These are phyloP conservation scores for Tylopilus cervinicoccineus DNA, from an alignment of 768 basidiomycete species.

Conservation along the genomic window DNA sequence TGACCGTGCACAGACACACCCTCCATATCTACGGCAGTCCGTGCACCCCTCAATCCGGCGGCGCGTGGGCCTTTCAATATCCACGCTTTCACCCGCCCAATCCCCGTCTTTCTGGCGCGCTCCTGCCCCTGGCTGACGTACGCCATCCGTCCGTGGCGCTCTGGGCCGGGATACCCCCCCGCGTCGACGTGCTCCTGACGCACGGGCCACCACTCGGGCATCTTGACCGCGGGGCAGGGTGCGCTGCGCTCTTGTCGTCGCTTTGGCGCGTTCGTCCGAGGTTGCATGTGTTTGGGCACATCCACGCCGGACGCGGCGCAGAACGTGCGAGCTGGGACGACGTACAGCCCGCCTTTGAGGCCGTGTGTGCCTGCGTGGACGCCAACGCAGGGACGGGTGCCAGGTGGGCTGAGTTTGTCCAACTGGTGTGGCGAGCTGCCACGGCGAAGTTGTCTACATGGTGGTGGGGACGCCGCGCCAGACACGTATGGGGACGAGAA, in stretches of 20 bases:
- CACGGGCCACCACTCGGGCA: slow-evolving; percentile 40
- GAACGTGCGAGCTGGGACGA: slow-evolving; percentile 31
- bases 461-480: slow-evolving; percentile 9
- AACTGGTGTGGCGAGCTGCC: slow-evolving; percentile 11
- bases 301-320: slow-evolving; percentile 36
- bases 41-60: slow-evolving; percentile 37
- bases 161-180: slow-evolving; percentile 30
- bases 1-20: slow-evolving; percentile 29
- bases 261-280: slow-evolving; percentile 34
- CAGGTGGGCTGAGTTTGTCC: slow-evolving; percentile 13
- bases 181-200: slow-evolving; percentile 40
- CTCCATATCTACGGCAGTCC: slow-evolving; percentile 39
- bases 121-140: background rate
- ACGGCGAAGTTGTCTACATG: slow-evolving; percentile 1
- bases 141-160: slow-evolving; percentile 4
- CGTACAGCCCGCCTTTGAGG: slow-evolving; percentile 30
- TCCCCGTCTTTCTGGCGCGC: background rate
- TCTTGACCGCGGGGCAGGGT: slow-evolving; percentile 31
- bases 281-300: slow-evolving; percentile 42
- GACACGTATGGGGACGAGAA: slow-evolving; percentile 8
- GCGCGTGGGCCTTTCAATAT: slow-evolving; percentile 14
- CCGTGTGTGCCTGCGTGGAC: slow-evolving; percentile 16
- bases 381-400: slow-evolving; percentile 7
- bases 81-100: slow-evolving; percentile 4
- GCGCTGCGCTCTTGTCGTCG: slow-evolving; percentile 29